Evolutionary conservation across 1,139 yeast species (phyloP), one percentile per base, ranked within the genome.

Genomic region (Suhomyces coccinellae): DNA sequence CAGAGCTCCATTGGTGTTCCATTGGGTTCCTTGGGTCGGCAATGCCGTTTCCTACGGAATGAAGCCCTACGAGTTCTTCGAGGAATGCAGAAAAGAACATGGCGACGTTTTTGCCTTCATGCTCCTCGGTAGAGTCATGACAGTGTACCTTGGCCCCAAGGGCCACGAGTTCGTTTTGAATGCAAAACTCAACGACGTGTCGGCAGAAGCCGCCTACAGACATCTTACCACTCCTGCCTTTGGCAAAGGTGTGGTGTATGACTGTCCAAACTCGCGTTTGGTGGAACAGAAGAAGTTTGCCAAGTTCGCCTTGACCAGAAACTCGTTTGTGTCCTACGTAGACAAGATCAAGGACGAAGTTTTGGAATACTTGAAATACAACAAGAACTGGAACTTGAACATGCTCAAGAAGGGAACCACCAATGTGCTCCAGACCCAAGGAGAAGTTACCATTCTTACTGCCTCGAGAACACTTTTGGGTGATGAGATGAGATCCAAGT

Each of bases 211-310:
- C 42, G 98, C 98, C 28, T 93, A 93, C 69, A 78, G 83, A 49
- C 97, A 90, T 63, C 78, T 93, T 66, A 93, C 99, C 26, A 93
- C 98, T 8, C 99, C 99, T 14, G 97, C 90, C 15, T 93, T 93
- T 59, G 99, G 99, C 57, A 82, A 88, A 61, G 99, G 98, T 52
- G 99, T 93, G 44, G 86, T 93, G 47, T 93, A 93, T 64, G 99
- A 93, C 67, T 93, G 98, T 69, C 89, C 99, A 52, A 93, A 93
- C 69, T 71, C 83, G 59, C 82, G 88, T 55, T 79, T 93, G 58
- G 93, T 93, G 97, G 98, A 93, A 66, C 99, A 93, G 68, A 93
- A 93, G 80, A 93, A 90, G 73, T 93, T 93, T 62, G 96, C 95
- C 52, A 93, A 93, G 69, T 79, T 81, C 51, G 96, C 97, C 15